Base-by-base conservation (phyloP, 78 protist species). In the Dictyostelium brefeldianum region DNA sequence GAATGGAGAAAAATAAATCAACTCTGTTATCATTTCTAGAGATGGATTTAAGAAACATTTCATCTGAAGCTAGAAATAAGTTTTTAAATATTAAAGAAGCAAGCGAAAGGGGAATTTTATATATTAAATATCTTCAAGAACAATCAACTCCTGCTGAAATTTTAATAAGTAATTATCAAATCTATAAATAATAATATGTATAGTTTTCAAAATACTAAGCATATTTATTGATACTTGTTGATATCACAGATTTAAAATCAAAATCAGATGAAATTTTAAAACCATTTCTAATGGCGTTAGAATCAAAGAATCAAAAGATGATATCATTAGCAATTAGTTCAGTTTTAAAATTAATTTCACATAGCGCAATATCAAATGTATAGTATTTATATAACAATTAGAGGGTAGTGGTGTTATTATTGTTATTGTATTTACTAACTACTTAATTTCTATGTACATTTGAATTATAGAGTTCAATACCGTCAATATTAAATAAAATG, bases 281-380 rank as follows among this genome's bases (percentile, higher is more conserved):
- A 57, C 95, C 95, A 81, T 91, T 91, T 18, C 48, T 91, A 54
- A 53, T 91, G 57, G 89, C 95, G 47, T 91, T 89, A 8, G 95
- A 91, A 65, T 75, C 89, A 50, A 91, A 91, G 67, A 83, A 83
- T 67, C 89, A 83, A 67, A 91, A 91, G 20, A 74, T 91, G 95
- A 69, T 91, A 18, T 62, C 90, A 11, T 73, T 81, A 31, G 65
- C 95, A 41, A 78, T 91, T 54, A 78, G 92, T 20, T 83, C 95
- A 53, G 74, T 91, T 31, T 54, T 83, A 43, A 91, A 91, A 31
- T 51, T 91, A 20, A 91, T 91, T 69, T 77, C 84, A 22, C 95
- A 91, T 51, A 77, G 82, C 11, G 90, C 90, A 54, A 70, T 87
- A n/a, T 87, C 93, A 64, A 64, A 36, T 17, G 83, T 73, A 73